Base-by-base conservation (phyloP, 306 rosid genomes). In the Betula pendula region DNA sequence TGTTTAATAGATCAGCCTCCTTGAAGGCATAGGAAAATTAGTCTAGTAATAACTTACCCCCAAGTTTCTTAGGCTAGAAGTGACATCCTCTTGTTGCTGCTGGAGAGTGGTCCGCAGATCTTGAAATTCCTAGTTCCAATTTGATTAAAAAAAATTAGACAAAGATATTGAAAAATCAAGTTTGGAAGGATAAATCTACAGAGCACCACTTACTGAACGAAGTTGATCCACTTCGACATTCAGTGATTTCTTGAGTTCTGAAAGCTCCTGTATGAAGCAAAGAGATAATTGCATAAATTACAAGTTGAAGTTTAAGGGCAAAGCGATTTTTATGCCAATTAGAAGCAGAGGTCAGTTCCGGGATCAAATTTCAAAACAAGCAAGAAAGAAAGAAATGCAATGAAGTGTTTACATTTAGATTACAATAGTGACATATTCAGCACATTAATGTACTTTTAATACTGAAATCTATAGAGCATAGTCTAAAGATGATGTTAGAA, bases 71-170 rank as follows among this genome's bases (percentile, higher is more conserved):
- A 96, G 89, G 83, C 92, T 92, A 47, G 96, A 77, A 58, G 92
- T 81, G 51, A 96, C 99, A 88, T 96, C 99, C 71, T 96, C 99
- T 77, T 93, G 97, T 79, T 96, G 97, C 84, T 92, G 97, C 81
- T 88, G 96, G 80, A 96, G 97, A 78, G 97, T 90, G 66, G 92
- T 89, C 88, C 96, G 89, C 80, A 92, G 87, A 68, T 91, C 97
- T 96, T 87, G 88, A 71, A 96, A 92, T 84, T 96, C 99, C 99
- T 96, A 75, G 33, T 82, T 88, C 79, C 22, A 22, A 52, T 56
- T 27, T 66, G 17, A 73, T 19, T 19, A 8, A 56, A 71, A 75
- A 73, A 63, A 62, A 47, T 27, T 70, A 73, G 55, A 76, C 33
- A 44, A 10, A 74, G 14, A 50, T 35, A 6, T 67, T 10, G 65